Percentiles rank a stretch among this genome's conserved stretches.
These are phyloP conservation scores for Kodamaea arcana DNA, from an alignment of 1,139 yeast genomes.

Conservation along the genomic window DNA sequence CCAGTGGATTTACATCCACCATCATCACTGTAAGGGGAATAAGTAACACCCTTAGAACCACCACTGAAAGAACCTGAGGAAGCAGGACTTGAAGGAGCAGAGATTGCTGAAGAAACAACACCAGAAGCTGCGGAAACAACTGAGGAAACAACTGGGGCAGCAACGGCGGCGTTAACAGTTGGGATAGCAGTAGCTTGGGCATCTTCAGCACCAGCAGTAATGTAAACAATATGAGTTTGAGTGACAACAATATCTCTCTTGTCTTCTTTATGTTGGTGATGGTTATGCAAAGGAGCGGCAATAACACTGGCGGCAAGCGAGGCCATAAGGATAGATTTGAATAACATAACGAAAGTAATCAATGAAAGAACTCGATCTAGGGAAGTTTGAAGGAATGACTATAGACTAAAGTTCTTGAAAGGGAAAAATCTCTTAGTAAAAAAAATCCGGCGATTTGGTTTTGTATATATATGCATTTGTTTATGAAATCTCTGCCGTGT, in stretches of 20 bases:
- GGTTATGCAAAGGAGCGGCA: slow-evolving; percentile 34
- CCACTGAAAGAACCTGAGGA: slow-evolving; percentile 14
- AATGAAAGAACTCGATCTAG: slow-evolving; percentile 13
- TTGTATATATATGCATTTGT: slow-evolving; percentile 2
- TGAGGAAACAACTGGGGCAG: slow-evolving; percentile 12
- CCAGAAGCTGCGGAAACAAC: slow-evolving; percentile 3
- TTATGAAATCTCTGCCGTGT: slow-evolving; percentile 1
- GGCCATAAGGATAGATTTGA: slow-evolving; percentile 21
- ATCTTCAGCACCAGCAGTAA: slow-evolving; percentile 12
- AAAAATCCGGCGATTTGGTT: slow-evolving; percentile 1
- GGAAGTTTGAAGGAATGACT: slow-evolving; percentile 19
- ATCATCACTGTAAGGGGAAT: slow-evolving; percentile 70
- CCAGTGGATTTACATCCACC: slow-evolving; percentile 70
- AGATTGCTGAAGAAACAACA: slow-evolving; percentile 10
- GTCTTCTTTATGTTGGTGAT: slow-evolving; percentile 33
- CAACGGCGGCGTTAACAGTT: slow-evolving; percentile 8
- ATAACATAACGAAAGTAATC: slow-evolving; percentile 17
- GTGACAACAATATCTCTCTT: slow-evolving; percentile 39
- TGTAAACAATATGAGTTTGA: slow-evolving; percentile 16
- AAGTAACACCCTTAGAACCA: slow-evolving; percentile 64
- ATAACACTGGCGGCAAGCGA: slow-evolving; percentile 20
- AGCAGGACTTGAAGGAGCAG: slow-evolving; percentile 27
- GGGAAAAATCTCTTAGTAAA: background rate
- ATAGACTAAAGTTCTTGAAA: slow-evolving; percentile 14
- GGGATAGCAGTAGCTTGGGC: slow-evolving; percentile 9